These are phyloP conservation scores for Nymphaea colorata DNA, from an alignment of 164 flowering plant genomes.

Conservation along the genomic window DNA sequence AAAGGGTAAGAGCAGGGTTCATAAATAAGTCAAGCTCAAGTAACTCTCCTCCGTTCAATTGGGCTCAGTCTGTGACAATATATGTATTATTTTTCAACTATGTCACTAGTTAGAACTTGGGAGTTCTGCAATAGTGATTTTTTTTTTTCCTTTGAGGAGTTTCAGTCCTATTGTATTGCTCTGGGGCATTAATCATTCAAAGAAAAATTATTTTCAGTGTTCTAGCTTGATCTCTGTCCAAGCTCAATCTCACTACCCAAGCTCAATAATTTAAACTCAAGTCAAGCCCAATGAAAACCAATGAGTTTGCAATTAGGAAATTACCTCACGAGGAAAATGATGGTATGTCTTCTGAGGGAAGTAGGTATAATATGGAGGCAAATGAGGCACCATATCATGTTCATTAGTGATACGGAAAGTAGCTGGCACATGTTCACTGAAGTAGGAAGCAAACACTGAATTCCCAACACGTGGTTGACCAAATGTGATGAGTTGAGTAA, in stretches of 20 bases:
- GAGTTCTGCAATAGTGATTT: no score
- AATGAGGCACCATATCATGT: constrained; percentile 92
- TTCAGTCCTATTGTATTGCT: no score
- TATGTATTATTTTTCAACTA: no score
- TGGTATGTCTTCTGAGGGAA: constrained; percentile 88
- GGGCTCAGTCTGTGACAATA: no score
- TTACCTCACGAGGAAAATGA: constrained; percentile 97
- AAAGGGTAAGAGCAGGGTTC: no score
- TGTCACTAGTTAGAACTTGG: no score
- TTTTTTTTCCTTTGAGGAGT: no score
- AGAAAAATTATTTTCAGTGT: not conserved
- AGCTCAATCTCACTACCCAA: not conserved
- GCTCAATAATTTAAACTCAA: not conserved
- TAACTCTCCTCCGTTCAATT: no score
- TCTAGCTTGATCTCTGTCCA: no score
- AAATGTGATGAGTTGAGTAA: constrained; percentile 79
- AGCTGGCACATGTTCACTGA: constrained; percentile 54
- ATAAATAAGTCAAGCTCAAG: no score
- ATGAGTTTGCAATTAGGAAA: not conserved
- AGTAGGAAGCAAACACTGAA: constrained; percentile 79
- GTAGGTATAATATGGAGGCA: constrained; percentile 75
- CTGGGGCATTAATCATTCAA: not conserved
- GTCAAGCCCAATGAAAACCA: not conserved
- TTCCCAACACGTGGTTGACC: constrained; percentile 99
- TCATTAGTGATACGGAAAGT: constrained; percentile 66